Base-by-base conservation (phyloP, 768 basidiomycete species). In the Gelatoporia subvermispora region DNA sequence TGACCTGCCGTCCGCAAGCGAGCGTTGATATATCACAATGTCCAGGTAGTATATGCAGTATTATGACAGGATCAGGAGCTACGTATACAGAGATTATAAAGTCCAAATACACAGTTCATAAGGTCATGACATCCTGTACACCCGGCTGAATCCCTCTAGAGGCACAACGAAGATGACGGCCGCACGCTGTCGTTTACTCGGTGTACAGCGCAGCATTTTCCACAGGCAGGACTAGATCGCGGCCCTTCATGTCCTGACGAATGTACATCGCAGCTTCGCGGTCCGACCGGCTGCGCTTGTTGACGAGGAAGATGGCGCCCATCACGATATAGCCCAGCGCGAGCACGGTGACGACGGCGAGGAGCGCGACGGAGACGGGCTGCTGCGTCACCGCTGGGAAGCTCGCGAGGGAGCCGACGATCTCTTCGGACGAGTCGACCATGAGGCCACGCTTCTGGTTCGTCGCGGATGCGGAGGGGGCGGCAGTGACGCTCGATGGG, bases 261-360 rank as follows among this genome's bases (percentile, higher is more conserved):
- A 52, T 45, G 50, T 51, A 57, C 43, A 47, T 45, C 4, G 39
- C 39, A 1, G 31, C 35, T 31, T 43, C 45, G 20, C 49, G 34
- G 17, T 35, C 34, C 7, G 25, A 22, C 3, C 17, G 37, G 4
- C 35, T 24, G 23, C 45, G 49, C 23, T 56, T 50, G 48, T 37
- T 31, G 11, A 49, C 43, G 45, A 53, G 38, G 43, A 46, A 60
- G 46, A 60, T 37, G n/a, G 35, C 52, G 11, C 51, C 59, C 34
- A 60, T 40, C 22, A 45, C 56, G 52, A 60, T 18, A 51, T 60
- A 60, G 22, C 59, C 59, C 37, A 48, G 23, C 34, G 45, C 54
- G 53, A 57, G 55, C 35, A 52, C 48, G 37, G 49, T 41, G 46
- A 60, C 54, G 52, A 58, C 45, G 23, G 41, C 54, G 48, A 50